Base-by-base conservation (phyloP, 495 filamentous ascomycete genomes). In the Penicillium lagena region DNA sequence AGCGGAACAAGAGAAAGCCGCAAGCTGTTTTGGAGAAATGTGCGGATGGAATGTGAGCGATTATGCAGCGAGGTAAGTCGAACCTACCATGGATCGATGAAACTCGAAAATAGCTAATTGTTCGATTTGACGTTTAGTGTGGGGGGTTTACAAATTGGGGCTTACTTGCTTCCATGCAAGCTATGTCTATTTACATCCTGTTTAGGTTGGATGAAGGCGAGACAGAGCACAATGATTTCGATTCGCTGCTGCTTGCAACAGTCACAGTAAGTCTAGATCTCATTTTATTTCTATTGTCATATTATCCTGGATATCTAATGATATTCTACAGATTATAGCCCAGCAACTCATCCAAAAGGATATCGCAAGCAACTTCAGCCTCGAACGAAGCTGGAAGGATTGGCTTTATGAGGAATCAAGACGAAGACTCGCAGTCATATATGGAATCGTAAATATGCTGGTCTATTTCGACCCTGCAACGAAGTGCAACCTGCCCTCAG, bases 321-420 rank as follows among this genome's bases (percentile, higher is more conserved):
- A 12, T 17, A 27, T 28, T 15, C 29, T 29, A 27, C 28, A 66
- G 66, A 33, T 55, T 17, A 55, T 63, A 42, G 46, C 62, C n/a
- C 43, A 55, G 37, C 46, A 52, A 52, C 13, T 50, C 14, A 40
- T 34, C 33, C 40, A 45, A 9, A 35, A 31, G 7, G 28, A 40
- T 28, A 46, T 42, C 12, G 29, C 42, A 38, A 36, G 40, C 36
- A 36, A 54, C 35, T 47, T 37, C 35, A 37, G 39, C 29, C 51
- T 49, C 17, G 47, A 62, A 15, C 35, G 5, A 28, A 55, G 41
- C 29, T 74, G 71, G 71, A 58, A 68, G 49, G 54, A 68, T 14
- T 76, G 72, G 72, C 54, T 72, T 12, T 68, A 63, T 46, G 58
- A 66, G 32, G 72, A 76, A 60, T 69, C 63, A 33, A 54, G 44